Conservation (phyloP, 352 stramenopile genomes). For the Phytophthora capsici region DNA sequence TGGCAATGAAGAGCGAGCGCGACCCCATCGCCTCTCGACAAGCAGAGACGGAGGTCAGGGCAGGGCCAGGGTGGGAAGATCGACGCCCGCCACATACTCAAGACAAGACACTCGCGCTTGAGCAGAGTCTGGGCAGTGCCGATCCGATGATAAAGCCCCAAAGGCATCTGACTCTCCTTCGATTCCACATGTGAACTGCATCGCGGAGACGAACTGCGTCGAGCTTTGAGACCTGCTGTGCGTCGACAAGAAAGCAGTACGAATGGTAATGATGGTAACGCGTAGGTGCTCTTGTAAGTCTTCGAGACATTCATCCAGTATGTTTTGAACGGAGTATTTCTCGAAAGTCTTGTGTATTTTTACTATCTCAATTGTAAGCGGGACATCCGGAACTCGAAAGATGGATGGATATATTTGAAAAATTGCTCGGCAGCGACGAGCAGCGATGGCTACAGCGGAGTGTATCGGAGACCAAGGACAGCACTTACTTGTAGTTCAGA, state of each 20-base stretch:
- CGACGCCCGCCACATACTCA: conserved; percentile 26
- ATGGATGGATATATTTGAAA: conserved; percentile 4
- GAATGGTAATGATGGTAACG: conserved; percentile 12
- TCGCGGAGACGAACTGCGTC: conserved; percentile 3
- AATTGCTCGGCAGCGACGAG: conserved; percentile 1
- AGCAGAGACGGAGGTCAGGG: conserved; percentile 26
- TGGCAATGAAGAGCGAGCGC: conserved; percentile 30
- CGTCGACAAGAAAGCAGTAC: no score
- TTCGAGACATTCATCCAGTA: background rate
- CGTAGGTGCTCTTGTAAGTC: background rate
- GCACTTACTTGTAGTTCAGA: no score
- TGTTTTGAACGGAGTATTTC: conserved; percentile 1
- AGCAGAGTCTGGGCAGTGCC: conserved; percentile 23
- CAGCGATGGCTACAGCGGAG: background rate
- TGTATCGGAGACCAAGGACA: no score
- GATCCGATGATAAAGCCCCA: conserved; percentile 34
- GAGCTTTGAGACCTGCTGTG: no score
- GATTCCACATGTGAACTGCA: conserved; percentile 27
- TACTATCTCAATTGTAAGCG: no score
- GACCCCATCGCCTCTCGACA: conserved; percentile 6
- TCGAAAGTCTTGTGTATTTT: background rate
- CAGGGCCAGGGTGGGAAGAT: conserved; percentile 34
- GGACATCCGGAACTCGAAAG: conserved; percentile 6
- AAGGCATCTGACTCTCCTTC: conserved; percentile 36
- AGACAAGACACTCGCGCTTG: conserved; percentile 24